Evolutionary conservation across 345 rosid genomes (phyloP).

Genomic region (Acer campestre): DNA sequence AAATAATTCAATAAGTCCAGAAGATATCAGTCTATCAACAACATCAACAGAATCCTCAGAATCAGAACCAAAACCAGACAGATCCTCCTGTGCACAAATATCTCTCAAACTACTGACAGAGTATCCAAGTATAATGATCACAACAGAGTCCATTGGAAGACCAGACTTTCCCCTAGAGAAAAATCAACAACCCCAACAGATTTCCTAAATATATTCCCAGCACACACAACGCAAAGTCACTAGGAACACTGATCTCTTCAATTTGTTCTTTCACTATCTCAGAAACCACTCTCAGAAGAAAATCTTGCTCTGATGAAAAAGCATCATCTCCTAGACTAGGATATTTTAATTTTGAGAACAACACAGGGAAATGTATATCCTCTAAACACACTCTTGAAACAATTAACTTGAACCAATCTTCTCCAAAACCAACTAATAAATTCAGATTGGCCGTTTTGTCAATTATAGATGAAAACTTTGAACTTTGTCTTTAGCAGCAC

Average conservation of each 20-base stretch:
- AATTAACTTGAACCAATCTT: slow-evolving; percentile 77
- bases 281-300: slow-evolving; percentile 54
- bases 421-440: slow-evolving; percentile 63
- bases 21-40: slow-evolving; percentile 41
- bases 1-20: slow-evolving; percentile 53
- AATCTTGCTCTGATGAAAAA: slow-evolving; percentile 62
- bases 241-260: slow-evolving; percentile 39
- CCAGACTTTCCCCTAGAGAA: slow-evolving; percentile 38
- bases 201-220: slow-evolving; percentile 45
- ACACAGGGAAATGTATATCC: slow-evolving; percentile 43
- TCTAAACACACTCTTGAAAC: slow-evolving; percentile 69
- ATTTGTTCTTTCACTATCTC: slow-evolving; percentile 59
- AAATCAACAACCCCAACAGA: slow-evolving; percentile 39
- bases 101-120: slow-evolving; percentile 62
- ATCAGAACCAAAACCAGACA: neutral
- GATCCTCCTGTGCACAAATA: slow-evolving; percentile 51
- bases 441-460: neutral
- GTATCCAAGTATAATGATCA: slow-evolving; percentile 59
- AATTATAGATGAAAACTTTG: neutral
- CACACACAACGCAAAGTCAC: slow-evolving; percentile 34
- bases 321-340: slow-evolving; percentile 1
- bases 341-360: slow-evolving; percentile 46
- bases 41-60: slow-evolving; percentile 35
- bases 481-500: neutral
- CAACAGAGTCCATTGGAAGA: slow-evolving; percentile 60